These are phyloP conservation scores for Hymenoscyphus repandus DNA, from an alignment of 2,329 filamentous ascomycete genomes.

Conservation along the genomic window DNA sequence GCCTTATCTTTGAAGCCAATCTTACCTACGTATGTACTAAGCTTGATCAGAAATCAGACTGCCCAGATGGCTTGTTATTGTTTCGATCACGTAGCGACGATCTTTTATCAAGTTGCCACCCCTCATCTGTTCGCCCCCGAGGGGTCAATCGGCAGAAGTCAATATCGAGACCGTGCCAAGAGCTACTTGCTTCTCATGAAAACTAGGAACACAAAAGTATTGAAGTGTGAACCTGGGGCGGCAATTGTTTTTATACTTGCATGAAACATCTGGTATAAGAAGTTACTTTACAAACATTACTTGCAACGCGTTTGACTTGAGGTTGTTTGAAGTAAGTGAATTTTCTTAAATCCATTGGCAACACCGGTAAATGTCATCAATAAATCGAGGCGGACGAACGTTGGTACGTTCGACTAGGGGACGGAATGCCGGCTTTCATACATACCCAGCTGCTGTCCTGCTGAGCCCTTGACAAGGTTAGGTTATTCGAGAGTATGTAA, in stretches of 20 bases:
- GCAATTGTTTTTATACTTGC: too few species aligned
- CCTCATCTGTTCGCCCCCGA: neutral
- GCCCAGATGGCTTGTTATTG: too few species aligned
- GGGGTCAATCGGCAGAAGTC: conserved; percentile 5
- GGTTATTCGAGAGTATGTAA: conserved; percentile 8
- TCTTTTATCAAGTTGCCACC: conserved; percentile 14
- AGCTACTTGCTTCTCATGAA: neutral
- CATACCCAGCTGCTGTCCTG: conserved; percentile 7
- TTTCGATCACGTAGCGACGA: neutral
- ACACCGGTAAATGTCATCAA: conserved; percentile 1
- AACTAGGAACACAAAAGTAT: neutral
- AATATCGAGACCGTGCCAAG: neutral
- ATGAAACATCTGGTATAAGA: too few species aligned
- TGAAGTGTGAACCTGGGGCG: neutral
- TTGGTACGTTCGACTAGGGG: neutral
- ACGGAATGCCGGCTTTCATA: neutral
- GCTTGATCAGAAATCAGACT: too few species aligned
- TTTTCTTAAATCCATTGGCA: neutral
- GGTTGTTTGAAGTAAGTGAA: too few species aligned
- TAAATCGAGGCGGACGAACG: neutral
- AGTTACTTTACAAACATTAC: too few species aligned
- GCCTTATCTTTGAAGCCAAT: too few species aligned
- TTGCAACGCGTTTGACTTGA: too few species aligned
- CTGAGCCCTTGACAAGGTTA: conserved; percentile 15
- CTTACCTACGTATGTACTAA: too few species aligned